Base-by-base conservation (phyloP, 2,329 filamentous ascomycete genomes). In the Ilyonectria destructans region DNA sequence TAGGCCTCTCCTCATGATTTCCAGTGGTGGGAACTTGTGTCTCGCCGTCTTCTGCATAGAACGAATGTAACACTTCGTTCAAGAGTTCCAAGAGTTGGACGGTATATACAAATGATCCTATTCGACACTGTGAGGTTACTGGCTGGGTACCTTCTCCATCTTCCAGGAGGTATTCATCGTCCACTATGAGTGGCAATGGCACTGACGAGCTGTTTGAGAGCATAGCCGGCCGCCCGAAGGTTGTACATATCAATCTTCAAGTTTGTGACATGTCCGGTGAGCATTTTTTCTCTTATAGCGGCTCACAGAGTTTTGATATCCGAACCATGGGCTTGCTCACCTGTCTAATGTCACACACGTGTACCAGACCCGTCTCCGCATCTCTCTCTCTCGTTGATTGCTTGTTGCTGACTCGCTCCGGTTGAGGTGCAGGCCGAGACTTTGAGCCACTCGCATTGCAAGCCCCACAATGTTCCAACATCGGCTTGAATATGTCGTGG, bases 201-300 rank as follows among this genome's bases (percentile, higher is more conserved):
- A 58, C 56, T 3, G 6, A 26, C 17, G 56, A 58, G 40, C 6
- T 21, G 17, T 58, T 23, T 33, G 26, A 17, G 3, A 58, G 37
- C 56, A 58, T 58, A 13, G 56, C 40, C 17, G 56, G 56, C 26
- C 56, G 26, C 9, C 56, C 56, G 33, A 58, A 58, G 56, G 56
- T 58, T 6, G 43, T 58, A 15, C 23, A 48, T 19, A 58, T 58
- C 26, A 48, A 46, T 35, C 40, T 58, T 58, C 12, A 58, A 21
- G 12, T 46, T 48, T 19, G 4, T 8, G 12, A 35, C 31, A 35
- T 35, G 31, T 35, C 31, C 10, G 31, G 10, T 35, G 10, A 35
- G 31, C 31, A 35, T 35, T 10, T 35, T 10, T 35, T 35, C 31
- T 35, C 31, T 10, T 35, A 6, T 6, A 35, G 10, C 31, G 10